A percentile compares a stretch with the other conserved stretches of the same genome.
These are phyloP conservation scores for Thoreauomyces humboldtii DNA, from an alignment of 192 early-diverging fungal genomes.

Conservation along the genomic window DNA sequence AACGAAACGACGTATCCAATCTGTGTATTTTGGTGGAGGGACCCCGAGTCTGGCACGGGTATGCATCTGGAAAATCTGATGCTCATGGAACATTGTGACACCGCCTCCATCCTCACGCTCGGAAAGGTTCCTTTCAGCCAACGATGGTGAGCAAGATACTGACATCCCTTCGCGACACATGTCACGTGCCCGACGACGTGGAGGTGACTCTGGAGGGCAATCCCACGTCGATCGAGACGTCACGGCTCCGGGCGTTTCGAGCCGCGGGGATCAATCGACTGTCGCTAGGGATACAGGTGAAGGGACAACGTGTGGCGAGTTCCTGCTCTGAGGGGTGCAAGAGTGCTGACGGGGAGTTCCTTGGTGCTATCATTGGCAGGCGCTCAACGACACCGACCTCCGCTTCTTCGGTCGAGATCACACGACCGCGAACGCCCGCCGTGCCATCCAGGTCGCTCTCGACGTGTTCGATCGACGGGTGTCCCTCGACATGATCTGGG, in stretches of 20 bases:
- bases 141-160: slow-evolving; percentile 23
- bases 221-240: slow-evolving; percentile 27
- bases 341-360: too few species aligned
- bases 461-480: slow-evolving; percentile 26
- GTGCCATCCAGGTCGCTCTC: slow-evolving; percentile 12
- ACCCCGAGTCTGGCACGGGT: slow-evolving; percentile 37
- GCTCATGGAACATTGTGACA: too few species aligned
- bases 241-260: slow-evolving; percentile 23
- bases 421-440: slow-evolving; percentile 14
- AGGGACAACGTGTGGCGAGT: too few species aligned
- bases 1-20: slow-evolving; percentile 8
- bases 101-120: too few species aligned
- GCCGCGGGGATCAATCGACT: slow-evolving; percentile 39
- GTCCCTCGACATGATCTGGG: slow-evolving; percentile 44
- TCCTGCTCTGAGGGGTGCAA: too few species aligned
- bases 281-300: slow-evolving; percentile 32
- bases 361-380: too few species aligned
- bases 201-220: slow-evolving; percentile 42
- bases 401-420: slow-evolving; percentile 37
- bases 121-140: not conserved
- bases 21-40: slow-evolving; percentile 46
- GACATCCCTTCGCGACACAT: not conserved
- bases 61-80: too few species aligned
- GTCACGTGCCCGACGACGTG: not conserved
- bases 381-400: slow-evolving; percentile 31